Conservation (phyloP, 2,329 filamentous ascomycete species). For the Claviceps citrina region DNA sequence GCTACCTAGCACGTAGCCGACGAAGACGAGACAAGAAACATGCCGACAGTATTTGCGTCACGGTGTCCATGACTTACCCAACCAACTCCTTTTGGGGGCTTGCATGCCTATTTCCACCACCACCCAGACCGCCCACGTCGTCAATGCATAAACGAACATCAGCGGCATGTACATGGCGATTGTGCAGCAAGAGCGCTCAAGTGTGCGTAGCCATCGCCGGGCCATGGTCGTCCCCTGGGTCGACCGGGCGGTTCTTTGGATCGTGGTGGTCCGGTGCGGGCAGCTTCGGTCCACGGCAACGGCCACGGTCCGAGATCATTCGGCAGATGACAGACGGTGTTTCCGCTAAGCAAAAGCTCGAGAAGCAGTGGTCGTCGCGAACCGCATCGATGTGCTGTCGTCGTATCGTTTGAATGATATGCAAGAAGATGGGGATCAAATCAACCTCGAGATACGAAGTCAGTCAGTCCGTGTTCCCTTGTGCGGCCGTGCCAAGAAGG, state of each 20-base stretch:
- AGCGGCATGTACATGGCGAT: conserved; percentile 74
- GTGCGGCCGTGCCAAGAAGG: too few species aligned
- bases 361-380: neutral
- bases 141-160: conserved; percentile 72
- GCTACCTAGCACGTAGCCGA: neutral
- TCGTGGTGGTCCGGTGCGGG: conserved; percentile 8
- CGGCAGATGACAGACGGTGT: neutral
- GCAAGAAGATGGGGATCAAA: too few species aligned
- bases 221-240: conserved; percentile 25
- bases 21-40: neutral
- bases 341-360: neutral
- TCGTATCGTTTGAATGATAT: too few species aligned
- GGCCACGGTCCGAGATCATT: neutral
- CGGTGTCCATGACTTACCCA: conserved; percentile 28
- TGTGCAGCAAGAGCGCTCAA: conserved; percentile 74
- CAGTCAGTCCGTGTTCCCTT: too few species aligned
- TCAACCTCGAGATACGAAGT: too few species aligned
- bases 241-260: conserved; percentile 6
- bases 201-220: conserved; percentile 48
- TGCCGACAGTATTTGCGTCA: neutral
- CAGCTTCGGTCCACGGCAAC: conserved; percentile 1
- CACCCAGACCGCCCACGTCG: conserved; percentile 90
- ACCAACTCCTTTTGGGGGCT: conserved; percentile 36
- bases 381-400: neutral
- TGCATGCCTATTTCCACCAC: conserved; percentile 55